A percentile compares a stretch with the other conserved stretches of the same genome.
phyloP scores from a whole-genome alignment of 805 yeast genomes.

The Jamesozyma jinghongensis region DNA sequence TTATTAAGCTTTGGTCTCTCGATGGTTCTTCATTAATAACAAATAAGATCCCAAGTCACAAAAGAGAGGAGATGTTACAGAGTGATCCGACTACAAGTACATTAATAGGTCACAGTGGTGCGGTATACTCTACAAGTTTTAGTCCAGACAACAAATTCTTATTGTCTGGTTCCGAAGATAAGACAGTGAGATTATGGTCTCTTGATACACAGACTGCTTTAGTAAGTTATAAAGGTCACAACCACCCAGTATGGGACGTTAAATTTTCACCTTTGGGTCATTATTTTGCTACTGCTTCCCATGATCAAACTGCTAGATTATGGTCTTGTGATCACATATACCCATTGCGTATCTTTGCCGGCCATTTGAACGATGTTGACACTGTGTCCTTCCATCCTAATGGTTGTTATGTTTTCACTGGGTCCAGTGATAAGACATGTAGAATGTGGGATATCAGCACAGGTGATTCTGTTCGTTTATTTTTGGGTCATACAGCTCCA shows the following conservation, averaged over 20 bases:
- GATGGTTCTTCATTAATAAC: slow-evolving; percentile 78
- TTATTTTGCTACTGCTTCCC: slow-evolving; percentile 96
- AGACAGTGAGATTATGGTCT: slow-evolving; percentile 89
- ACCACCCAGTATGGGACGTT: slow-evolving; percentile 96
- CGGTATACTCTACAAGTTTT: slow-evolving; percentile 84
- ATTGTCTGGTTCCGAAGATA: slow-evolving; percentile 81
- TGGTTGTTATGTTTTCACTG: slow-evolving; percentile 88
- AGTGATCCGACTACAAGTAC: slow-evolving; percentile 20
- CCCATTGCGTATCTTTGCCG: slow-evolving; percentile 93
- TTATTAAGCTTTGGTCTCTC: slow-evolving; percentile 83
- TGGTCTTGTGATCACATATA: slow-evolving; percentile 99
- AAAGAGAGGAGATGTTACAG: slow-evolving; percentile 31
- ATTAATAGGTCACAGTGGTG: slow-evolving; percentile 87
- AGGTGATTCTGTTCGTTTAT: slow-evolving; percentile 84
- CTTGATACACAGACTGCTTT: slow-evolving; percentile 80
- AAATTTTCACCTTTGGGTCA: slow-evolving; percentile 91
- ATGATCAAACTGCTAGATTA: slow-evolving; percentile 92
- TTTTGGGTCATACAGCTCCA: slow-evolving; percentile 89
- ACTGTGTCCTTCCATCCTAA: slow-evolving; percentile 94
- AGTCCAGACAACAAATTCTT: slow-evolving; percentile 82
- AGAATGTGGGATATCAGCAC: slow-evolving; percentile 95
- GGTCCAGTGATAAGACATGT: slow-evolving; percentile 89
- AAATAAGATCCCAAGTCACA: slow-evolving; percentile 50
- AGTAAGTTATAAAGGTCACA: slow-evolving; percentile 94
- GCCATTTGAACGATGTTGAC: slow-evolving; percentile 94